These are phyloP conservation scores for Primulina huaijiensis DNA, from an alignment of 257 asterid species.

Conservation along the genomic window DNA sequence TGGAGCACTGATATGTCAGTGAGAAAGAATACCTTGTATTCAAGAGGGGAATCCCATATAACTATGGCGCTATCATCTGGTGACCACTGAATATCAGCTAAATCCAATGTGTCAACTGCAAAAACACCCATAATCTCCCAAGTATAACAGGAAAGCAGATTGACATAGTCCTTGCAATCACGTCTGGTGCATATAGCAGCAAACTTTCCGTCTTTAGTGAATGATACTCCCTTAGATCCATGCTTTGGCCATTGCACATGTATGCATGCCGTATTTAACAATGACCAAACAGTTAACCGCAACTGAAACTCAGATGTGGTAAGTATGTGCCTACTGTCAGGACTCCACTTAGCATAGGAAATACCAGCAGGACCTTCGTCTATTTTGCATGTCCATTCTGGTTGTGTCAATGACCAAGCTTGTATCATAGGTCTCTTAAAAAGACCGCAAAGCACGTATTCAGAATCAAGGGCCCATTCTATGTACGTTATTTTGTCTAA, in stretches of 20 bases:
- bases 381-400: slow-evolving; percentile 99
- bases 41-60: slow-evolving; percentile 94
- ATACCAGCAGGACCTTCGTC: slow-evolving; percentile 98
- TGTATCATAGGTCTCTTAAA: slow-evolving; percentile 91
- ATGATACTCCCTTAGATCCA: slow-evolving; percentile 92
- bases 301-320: slow-evolving; percentile 95
- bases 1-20: background rate
- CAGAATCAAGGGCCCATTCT: slow-evolving; percentile 98
- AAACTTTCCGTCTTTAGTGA: slow-evolving; percentile 91
- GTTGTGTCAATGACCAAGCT: slow-evolving; percentile 95
- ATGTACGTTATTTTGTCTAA: slow-evolving; percentile 87
- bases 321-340: slow-evolving; percentile 98
- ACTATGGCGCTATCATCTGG: slow-evolving; percentile 97
- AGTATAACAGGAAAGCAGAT: slow-evolving; percentile 76
- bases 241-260: slow-evolving; percentile 97
- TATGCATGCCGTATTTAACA: slow-evolving; percentile 88
- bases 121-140: slow-evolving; percentile 98
- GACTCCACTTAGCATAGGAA: slow-evolving; percentile 98
- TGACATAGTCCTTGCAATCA: slow-evolving; percentile 96
- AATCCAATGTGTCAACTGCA: slow-evolving; percentile 92
- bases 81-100: slow-evolving; percentile 96
- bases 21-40: slow-evolving; percentile 65
- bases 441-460: slow-evolving; percentile 90
- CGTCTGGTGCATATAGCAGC: slow-evolving; percentile 98
- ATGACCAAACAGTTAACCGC: slow-evolving; percentile 91